These are phyloP conservation scores for Dalbergia cultrata DNA, from an alignment of 306 rosid species.

Conservation along the genomic window DNA sequence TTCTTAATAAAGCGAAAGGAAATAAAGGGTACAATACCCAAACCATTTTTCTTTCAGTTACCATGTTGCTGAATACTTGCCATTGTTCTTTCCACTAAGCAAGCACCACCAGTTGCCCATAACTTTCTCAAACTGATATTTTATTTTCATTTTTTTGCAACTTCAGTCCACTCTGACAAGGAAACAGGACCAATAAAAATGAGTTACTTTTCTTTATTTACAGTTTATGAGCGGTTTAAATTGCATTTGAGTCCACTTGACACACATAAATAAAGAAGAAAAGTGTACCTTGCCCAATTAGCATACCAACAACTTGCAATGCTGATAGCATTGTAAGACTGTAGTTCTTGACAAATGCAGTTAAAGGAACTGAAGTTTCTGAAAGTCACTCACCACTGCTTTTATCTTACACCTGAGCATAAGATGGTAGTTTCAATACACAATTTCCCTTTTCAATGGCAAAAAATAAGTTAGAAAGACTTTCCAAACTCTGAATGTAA, in stretches of 20 bases:
- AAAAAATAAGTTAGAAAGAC: conserved; percentile 11
- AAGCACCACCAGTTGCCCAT: conserved; percentile 40
- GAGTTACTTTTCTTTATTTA: neutral
- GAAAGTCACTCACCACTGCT: conserved; percentile 12
- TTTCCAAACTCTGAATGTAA: neutral
- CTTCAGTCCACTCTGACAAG: conserved; percentile 39
- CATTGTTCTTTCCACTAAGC: conserved; percentile 48
- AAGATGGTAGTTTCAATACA: conserved; percentile 23
- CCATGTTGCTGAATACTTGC: conserved; percentile 21
- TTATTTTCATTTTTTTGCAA: conserved; percentile 21
- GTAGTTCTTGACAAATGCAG: conserved; percentile 26
- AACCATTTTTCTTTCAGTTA: conserved; percentile 8
- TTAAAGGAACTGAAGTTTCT: conserved; percentile 31
- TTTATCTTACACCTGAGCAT: conserved; percentile 14
- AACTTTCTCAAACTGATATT: conserved; percentile 6
- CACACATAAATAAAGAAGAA: conserved; percentile 11
- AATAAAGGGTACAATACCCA: conserved; percentile 20
- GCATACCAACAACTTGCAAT: conserved; percentile 5
- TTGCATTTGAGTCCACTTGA: conserved; percentile 23
- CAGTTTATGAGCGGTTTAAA: conserved; percentile 29
- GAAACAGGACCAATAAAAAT: conserved; percentile 30
- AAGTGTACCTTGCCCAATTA: conserved; percentile 38
- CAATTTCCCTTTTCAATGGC: conserved; percentile 23
- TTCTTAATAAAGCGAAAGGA: conserved; percentile 42
- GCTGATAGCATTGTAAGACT: conserved; percentile 13